Conservation (phyloP, 345 rosid genomes). For the Xanthoceras sorbifolium region DNA sequence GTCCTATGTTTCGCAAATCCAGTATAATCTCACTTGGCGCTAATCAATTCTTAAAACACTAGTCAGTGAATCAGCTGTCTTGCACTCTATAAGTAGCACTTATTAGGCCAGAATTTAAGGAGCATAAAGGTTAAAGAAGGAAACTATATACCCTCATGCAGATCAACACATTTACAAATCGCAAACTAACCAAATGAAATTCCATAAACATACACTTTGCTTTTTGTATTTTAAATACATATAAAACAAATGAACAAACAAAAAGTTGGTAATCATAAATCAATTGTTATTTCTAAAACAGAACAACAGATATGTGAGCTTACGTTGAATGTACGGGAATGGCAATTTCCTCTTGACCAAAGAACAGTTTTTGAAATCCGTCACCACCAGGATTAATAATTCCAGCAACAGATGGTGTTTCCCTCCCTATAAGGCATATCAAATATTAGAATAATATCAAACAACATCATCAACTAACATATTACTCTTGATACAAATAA, state of each 20-base stretch:
- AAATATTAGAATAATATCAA: background rate
- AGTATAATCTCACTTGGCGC: background rate
- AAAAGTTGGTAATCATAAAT: background rate
- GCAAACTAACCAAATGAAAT: background rate
- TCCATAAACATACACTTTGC: background rate
- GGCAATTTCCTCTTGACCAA: constrained; percentile 99
- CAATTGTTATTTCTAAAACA: background rate
- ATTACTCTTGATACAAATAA: constrained; percentile 4
- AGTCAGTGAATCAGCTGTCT: background rate
- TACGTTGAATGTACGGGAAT: constrained; percentile 96
- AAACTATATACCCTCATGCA: background rate
- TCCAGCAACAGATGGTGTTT: constrained; percentile 97
- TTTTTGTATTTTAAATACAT: background rate
- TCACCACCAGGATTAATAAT: constrained; percentile 90
- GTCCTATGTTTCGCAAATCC: background rate
- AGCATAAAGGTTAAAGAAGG: background rate
- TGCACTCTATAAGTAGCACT: background rate
- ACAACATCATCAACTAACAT: constrained; percentile 6
- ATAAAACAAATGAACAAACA: background rate
- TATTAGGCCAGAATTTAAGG: background rate
- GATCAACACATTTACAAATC: background rate
- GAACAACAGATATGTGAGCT: constrained; percentile 15
- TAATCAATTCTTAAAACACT: background rate
- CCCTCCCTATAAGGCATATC: constrained; percentile 57
- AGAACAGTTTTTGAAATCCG: constrained; percentile 96